phyloP scores from a whole-genome alignment of 768 basidiomycete genomes.

The Daedalea quercina region DNA sequence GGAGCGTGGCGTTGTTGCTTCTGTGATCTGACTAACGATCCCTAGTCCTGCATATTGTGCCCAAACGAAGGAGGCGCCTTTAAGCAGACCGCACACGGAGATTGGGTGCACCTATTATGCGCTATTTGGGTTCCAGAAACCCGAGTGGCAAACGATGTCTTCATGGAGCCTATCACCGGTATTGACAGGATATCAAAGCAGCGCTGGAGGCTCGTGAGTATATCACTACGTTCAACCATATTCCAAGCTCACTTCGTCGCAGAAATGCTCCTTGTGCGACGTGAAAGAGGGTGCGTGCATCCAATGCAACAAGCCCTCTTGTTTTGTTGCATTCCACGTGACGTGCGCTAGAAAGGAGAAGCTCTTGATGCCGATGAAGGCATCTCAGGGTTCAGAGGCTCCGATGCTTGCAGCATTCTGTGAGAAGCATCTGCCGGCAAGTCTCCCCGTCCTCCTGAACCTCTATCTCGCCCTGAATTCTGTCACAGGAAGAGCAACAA shows the following conservation, averaged over 20 bases:
- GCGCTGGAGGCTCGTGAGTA: slow-evolving; percentile 86
- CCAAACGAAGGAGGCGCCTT: slow-evolving; percentile 97
- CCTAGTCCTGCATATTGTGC: slow-evolving; percentile 87
- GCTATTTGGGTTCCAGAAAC: slow-evolving; percentile 98
- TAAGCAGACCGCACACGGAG: slow-evolving; percentile 88
- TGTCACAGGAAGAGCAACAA: slow-evolving; percentile 56
- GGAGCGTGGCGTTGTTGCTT: background rate
- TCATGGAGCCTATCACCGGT: slow-evolving; percentile 97
- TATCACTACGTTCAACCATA: background rate
- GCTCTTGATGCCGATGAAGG: slow-evolving; percentile 83
- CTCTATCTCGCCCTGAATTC: background rate
- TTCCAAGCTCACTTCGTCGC: background rate
- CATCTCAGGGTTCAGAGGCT: slow-evolving; percentile 66
- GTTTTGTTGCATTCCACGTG: slow-evolving; percentile 90
- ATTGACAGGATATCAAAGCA: slow-evolving; percentile 83
- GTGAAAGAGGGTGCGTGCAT: slow-evolving; percentile 80
- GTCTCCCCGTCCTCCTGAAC: slow-evolving; percentile 19
- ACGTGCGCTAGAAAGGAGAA: slow-evolving; percentile 90
- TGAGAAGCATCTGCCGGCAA: slow-evolving; percentile 85
- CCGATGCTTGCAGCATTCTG: slow-evolving; percentile 76
- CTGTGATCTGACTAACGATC: background rate
- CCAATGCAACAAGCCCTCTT: slow-evolving; percentile 86
- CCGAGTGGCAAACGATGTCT: slow-evolving; percentile 86
- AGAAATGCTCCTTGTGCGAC: slow-evolving; percentile 63
- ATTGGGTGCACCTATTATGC: slow-evolving; percentile 95